These are phyloP conservation scores for Kwoniella heveanensis DNA, from an alignment of 768 basidiomycete genomes.

Conservation along the genomic window DNA sequence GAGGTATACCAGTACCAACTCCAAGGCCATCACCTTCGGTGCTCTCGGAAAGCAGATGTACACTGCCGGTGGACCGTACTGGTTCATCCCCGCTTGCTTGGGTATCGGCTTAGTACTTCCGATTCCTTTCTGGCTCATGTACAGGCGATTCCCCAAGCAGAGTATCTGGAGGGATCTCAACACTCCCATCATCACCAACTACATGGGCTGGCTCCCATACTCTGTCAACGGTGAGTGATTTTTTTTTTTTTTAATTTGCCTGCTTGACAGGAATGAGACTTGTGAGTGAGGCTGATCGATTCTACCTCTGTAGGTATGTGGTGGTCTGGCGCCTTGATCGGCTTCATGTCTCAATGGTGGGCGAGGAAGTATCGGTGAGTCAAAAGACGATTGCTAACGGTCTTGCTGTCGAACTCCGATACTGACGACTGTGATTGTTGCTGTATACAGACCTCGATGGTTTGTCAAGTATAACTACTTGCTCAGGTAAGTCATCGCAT, in stretches of 20 bases:
- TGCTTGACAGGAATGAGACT: no score
- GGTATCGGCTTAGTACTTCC: conserved; percentile 61
- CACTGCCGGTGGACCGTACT: conserved; percentile 60
- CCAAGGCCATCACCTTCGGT: conserved; percentile 64
- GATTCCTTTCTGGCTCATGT: conserved; percentile 62
- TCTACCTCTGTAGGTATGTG: conserved; percentile 45
- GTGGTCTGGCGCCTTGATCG: conserved; percentile 62
- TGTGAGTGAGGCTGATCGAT: conserved; percentile 2
- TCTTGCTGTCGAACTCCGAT: neutral
- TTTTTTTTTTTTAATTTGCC: no score
- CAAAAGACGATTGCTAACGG: neutral
- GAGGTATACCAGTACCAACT: conserved; percentile 60
- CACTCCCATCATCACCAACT: conserved; percentile 33
- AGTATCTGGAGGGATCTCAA: conserved; percentile 59
- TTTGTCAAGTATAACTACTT: conserved; percentile 60
- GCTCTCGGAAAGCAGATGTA: conserved; percentile 51
- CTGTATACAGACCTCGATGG: conserved; percentile 61
- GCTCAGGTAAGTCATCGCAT: conserved; percentile 44
- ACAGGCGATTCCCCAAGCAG: conserved; percentile 46
- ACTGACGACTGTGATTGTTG: conserved; percentile 56
- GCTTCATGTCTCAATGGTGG: conserved; percentile 66
- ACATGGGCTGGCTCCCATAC: conserved; percentile 58
- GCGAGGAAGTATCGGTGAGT: conserved; percentile 55
- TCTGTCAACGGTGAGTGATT: conserved; percentile 61
- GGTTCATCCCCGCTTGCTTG: conserved; percentile 58